These are phyloP conservation scores for Ophiorrhiza pumila DNA, from an alignment of 257 asterid genomes.

Conservation along the genomic window DNA sequence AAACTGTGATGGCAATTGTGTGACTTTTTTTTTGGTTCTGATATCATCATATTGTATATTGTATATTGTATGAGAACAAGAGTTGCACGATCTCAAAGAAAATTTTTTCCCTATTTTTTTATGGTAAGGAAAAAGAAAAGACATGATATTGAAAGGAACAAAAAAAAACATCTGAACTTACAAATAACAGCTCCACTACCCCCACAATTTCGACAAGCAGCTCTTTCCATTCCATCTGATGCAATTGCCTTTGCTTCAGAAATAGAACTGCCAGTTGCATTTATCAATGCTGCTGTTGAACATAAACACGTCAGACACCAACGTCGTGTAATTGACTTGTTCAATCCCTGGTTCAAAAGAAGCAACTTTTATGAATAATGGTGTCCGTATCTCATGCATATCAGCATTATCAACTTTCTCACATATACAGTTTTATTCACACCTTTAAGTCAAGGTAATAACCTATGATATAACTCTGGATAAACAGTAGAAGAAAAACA, in stretches of 20 bases:
- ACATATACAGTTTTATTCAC: neutral
- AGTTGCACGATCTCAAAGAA: neutral
- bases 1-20: neutral
- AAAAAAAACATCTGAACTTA: conserved; percentile 29
- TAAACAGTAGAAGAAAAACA: neutral
- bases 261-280: conserved; percentile 33
- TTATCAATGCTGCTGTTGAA: conserved; percentile 55
- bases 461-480: neutral
- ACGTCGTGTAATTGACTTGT: conserved; percentile 54
- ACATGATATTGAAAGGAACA: neutral
- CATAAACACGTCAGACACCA: conserved; percentile 73
- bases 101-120: too few relatives aligned
- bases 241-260: conserved; percentile 52
- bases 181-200: conserved; percentile 94
- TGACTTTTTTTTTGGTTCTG: neutral
- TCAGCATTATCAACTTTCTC: neutral
- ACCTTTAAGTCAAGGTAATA: neutral
- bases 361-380: conserved; percentile 2
- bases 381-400: neutral
- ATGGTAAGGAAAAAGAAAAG: neutral
- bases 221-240: conserved; percentile 57
- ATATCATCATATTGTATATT: neutral
- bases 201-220: conserved; percentile 79
- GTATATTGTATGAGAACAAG: neutral
- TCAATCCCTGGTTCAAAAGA: conserved; percentile 41